Evolutionary conservation across 805 yeast genomes (phyloP), one percentile per base, ranked within the genome.

Genomic region (Pichia occidentalis): DNA sequence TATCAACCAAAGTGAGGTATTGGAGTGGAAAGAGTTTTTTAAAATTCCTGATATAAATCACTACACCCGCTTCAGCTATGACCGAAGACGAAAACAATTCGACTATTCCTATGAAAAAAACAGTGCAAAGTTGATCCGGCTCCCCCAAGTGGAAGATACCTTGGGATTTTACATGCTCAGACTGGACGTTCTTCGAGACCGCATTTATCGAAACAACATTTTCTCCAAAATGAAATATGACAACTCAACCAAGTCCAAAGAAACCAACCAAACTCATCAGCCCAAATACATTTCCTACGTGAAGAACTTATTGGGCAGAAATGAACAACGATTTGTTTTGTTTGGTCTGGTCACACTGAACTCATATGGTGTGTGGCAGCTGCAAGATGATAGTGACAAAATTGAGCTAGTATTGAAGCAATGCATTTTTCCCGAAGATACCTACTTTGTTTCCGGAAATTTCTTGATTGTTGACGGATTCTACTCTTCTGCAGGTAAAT

Each of bases 261-360:
- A 18, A 4, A 3, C 7, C 0, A 40, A 40, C 22, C 43, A 40
- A 28, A 40, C 26, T 21, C 32, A 30, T 5, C 35, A 32, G 16
- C 48, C 48, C 7, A 42, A 43, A 23, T 21, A 70, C 4, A 64
- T 90, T 31, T 84, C 95, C 0, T 67, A 76, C 27, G 77, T 92
- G 37, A 88, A 88, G 51, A 88, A 88, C 56, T 63, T 92, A 42
- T 57, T 92, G 21, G 99, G 98, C 22, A 65, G 95, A 38, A 83
- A 82, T 50, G 90, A 90, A 4, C 67, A 73, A 37, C 68, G 75
- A 40, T 92, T 92, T 53, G 63, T 83, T 7, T 54, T 92, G 3
- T 76, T 88, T 51, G 99, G 98, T 0, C 63, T 87, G 40, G 58
- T 92, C 9, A 67, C 79, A 2, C 67, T 68, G 41, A 77, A 77